A percentile compares a stretch with the other conserved stretches of the same genome.
These are phyloP conservation scores for Boechera retrofracta DNA, from an alignment of 345 rosid genomes.

Conservation along the genomic window DNA sequence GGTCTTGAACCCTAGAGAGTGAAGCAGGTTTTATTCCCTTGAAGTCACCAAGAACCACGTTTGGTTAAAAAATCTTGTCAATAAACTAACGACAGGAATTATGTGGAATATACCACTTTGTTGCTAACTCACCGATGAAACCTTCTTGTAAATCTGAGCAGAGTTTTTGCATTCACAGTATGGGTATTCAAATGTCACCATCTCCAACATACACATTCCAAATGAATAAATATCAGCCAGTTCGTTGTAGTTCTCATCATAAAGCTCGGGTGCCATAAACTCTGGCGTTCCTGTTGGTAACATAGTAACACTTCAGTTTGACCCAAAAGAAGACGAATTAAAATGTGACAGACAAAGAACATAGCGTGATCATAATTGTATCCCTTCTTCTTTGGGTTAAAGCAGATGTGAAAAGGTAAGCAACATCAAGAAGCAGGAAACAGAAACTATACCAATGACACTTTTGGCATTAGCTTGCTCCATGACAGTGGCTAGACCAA, in stretches of 20 bases:
- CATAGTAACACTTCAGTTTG: conserved; percentile 20
- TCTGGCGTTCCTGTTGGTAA: conserved; percentile 74
- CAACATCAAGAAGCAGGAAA: conserved; percentile 31
- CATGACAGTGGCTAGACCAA: conserved; percentile 92
- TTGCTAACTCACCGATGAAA: conserved; percentile 66
- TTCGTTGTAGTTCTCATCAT: conserved; percentile 81
- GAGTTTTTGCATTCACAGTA: conserved; percentile 82
- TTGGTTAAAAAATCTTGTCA: background rate
- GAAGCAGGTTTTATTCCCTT: conserved; percentile 93
- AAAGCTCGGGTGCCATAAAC: conserved; percentile 93
- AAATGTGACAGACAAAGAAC: conserved; percentile 22
- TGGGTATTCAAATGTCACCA: conserved; percentile 87
- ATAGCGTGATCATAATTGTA: background rate
- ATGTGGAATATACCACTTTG: conserved; percentile 10
- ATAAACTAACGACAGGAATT: background rate
- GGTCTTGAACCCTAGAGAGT: conserved; percentile 71
- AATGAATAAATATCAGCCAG: conserved; percentile 83
- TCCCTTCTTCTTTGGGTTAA: conserved; percentile 1
- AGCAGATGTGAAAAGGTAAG: background rate
- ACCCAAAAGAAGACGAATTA: conserved; percentile 2
- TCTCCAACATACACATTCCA: conserved; percentile 91
- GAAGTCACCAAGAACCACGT: conserved; percentile 24
- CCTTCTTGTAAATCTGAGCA: conserved; percentile 92
- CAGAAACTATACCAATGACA: conserved; percentile 72
- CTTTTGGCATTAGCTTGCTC: conserved; percentile 89